Conservation (phyloP, 2,329 filamentous ascomycete species). For the Sphaceloma murrayae region DNA sequence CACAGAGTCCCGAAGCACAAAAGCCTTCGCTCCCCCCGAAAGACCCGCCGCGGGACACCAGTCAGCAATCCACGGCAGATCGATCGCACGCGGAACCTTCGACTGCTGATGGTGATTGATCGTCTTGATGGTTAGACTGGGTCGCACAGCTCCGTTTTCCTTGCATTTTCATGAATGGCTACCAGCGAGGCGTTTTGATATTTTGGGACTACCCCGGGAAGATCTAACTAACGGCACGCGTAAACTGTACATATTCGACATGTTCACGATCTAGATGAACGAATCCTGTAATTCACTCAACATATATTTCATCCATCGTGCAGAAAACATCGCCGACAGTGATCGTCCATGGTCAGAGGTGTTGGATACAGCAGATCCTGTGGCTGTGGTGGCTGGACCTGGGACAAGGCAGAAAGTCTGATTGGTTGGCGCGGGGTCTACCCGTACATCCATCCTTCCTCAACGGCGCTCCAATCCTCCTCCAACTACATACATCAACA, state of each 20-base stretch:
- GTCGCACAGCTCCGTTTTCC: background rate
- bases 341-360: too few relatives aligned
- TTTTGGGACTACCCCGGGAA: constrained; percentile 7
- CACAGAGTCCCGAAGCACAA: background rate
- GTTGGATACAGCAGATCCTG: background rate
- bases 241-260: constrained; percentile 11
- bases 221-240: too few relatives aligned
- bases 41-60: constrained; percentile 1
- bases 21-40: constrained; percentile 1
- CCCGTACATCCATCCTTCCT: too few relatives aligned
- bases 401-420: too few relatives aligned
- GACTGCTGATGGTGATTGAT: background rate
- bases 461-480: too few relatives aligned
- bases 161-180: background rate
- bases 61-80: background rate
- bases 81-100: background rate
- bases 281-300: constrained; percentile 11
- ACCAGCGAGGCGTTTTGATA: constrained; percentile 11
- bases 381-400: too few relatives aligned
- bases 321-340: too few relatives aligned
- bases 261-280: constrained; percentile 4
- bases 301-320: too few relatives aligned
- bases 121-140: too few relatives aligned
- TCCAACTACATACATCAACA: too few relatives aligned
- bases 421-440: too few relatives aligned